Evolutionary conservation across 2,329 filamentous ascomycete genomes (phyloP).

Genomic region (Diaporthe velutina): DNA sequence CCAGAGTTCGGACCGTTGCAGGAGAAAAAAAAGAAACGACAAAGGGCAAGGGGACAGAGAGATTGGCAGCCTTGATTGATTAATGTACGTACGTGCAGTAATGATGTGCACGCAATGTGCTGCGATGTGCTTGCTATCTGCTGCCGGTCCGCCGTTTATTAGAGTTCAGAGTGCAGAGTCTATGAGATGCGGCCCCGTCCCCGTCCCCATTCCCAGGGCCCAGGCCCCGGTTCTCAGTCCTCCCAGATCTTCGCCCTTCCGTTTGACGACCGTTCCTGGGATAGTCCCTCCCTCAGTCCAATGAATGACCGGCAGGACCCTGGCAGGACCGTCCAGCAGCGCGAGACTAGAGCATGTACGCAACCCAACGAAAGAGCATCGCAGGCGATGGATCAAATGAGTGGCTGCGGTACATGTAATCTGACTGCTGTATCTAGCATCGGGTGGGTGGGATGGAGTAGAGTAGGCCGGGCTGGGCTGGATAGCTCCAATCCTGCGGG

Average conservation of each 20-base stretch:
- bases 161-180: constrained; percentile 21
- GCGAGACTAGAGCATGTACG: background rate
- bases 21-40: background rate
- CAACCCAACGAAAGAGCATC: constrained; percentile 3
- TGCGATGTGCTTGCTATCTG: background rate
- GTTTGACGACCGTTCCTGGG: constrained; percentile 10
- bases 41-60: background rate
- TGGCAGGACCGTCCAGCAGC: background rate
- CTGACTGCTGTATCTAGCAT: constrained; percentile 13
- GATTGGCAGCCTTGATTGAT: constrained; percentile 19
- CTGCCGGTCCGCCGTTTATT: constrained; percentile 12
- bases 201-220: background rate
- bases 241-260: constrained; percentile 12
- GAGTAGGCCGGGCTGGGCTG: background rate
- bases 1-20: constrained; percentile 26
- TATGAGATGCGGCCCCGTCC: constrained; percentile 1
- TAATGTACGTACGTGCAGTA: constrained; percentile 20
- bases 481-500: constrained; percentile 18
- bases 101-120: constrained; percentile 22
- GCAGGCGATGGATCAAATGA: constrained; percentile 5
- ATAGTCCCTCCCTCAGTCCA: background rate
- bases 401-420: constrained; percentile 5
- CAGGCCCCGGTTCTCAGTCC: background rate
- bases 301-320: background rate
- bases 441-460: constrained; percentile 15